These are phyloP conservation scores for Seiridium unicorne DNA, from an alignment of 2,329 filamentous ascomycete species.

Conservation along the genomic window DNA sequence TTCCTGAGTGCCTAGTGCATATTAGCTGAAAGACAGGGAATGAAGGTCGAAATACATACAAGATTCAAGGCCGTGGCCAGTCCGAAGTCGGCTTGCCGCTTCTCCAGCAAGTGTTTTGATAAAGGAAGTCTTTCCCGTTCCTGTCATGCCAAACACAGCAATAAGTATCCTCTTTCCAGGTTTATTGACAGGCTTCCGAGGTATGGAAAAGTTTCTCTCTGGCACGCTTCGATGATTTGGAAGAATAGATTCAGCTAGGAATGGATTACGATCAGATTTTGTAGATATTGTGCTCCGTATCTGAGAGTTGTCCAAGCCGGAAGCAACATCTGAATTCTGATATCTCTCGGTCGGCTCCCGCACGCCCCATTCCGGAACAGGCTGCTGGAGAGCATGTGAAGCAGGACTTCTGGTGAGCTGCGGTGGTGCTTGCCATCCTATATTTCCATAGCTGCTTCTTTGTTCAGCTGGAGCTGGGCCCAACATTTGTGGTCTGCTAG, in stretches of 20 bases:
- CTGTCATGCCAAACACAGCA: background rate
- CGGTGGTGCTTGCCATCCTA: background rate
- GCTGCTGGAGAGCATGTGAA: background rate
- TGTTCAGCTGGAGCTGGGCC: background rate
- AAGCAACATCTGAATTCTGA: background rate
- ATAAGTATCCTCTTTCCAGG: background rate
- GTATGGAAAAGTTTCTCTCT: background rate
- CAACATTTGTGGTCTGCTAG: background rate
- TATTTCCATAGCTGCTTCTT: background rate
- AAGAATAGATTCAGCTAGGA: background rate
- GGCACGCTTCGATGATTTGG: background rate
- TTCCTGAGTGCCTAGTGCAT: background rate
- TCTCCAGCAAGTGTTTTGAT: background rate
- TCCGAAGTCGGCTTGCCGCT: background rate
- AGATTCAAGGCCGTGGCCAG: background rate
- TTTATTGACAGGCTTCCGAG: background rate
- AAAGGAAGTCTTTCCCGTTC: background rate
- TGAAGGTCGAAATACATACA: background rate
- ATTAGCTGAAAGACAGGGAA: background rate
- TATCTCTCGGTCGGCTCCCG: background rate
- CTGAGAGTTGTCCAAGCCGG: background rate
- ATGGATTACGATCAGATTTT: background rate
- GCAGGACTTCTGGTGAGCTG: background rate
- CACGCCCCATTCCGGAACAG: background rate
- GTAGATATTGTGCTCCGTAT: background rate